Base-by-base conservation (phyloP, 371 early-diverging fungal species). In the Syncephalastrum racemosum region DNA sequence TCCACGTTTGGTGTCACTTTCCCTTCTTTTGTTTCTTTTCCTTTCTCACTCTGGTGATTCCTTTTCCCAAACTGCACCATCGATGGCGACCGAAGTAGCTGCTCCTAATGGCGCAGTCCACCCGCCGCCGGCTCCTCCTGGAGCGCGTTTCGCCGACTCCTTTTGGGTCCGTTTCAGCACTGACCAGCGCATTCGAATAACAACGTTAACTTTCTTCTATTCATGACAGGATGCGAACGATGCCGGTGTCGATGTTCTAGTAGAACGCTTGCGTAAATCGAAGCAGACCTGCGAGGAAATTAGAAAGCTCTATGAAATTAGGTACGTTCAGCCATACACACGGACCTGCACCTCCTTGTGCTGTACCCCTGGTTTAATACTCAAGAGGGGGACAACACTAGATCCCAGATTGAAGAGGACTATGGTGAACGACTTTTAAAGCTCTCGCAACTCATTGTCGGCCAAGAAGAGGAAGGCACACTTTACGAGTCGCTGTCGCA, bases 401-500 rank as follows among this genome's bases (percentile, higher is more conserved):
- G 65, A 48, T 56, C 65, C 43, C 65, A 64, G 22, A 67, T 67
- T 36, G 67, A 67, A 59, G 54, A 62, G 42, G 62, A 67, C 7
- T 67, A 67, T 44, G 67, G 67, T 19, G 63, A 67, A 36, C 54
- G 55, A 20, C 42, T 67, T 16, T 44, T 67, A 36, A 60, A 67
- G 48, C 45, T 64, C 7, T 64, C 65, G 10, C 71, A 71, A 25
- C 48, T 53, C 36, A 58, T 68, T 4, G 59, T 75, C 19, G 74
- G 74, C 10, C 56, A 67, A 54, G 54, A 60, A 18, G 76, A 75
- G 55, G 68, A 68, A 62, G 70, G 74, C 10, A 69, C 64, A 3
- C 69, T 79, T 60, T 63, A 66, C 4, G 76, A 75, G 16, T 69
- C 76, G 18, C 45, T 79, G 31, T 63, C 65, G 4, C 66, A 68